phyloP scores from a whole-genome alignment of 2,329 filamentous ascomycete species.

The Aspergillus cejpii region DNA sequence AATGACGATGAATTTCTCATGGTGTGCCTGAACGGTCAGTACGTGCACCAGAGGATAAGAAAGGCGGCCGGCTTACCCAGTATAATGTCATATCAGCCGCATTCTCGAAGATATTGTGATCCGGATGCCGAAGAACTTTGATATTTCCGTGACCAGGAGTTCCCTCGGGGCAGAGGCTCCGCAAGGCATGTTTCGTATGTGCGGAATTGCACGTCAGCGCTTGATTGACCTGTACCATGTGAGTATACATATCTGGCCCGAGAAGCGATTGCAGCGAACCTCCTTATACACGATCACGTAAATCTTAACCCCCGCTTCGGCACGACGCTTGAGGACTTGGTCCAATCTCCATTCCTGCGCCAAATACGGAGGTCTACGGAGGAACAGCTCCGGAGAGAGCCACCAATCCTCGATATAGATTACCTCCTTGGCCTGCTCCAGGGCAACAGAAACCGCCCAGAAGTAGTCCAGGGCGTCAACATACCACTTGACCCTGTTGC shows the following conservation, averaged over 20 bases:
- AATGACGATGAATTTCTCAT: conserved; percentile 95
- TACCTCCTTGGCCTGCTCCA: conserved; percentile 83
- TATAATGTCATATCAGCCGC: conserved; percentile 94
- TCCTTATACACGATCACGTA: conserved; percentile 91
- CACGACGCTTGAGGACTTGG: conserved; percentile 75
- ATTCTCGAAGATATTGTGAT: conserved; percentile 92
- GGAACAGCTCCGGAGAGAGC: conserved; percentile 80
- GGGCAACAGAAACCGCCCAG: conserved; percentile 81
- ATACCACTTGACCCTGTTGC: conserved; percentile 92
- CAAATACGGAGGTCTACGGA: conserved; percentile 73
- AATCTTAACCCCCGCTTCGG: conserved; percentile 90
- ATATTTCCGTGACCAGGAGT: conserved; percentile 83
- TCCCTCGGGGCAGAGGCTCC: conserved; percentile 72
- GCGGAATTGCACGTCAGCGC: conserved; percentile 85
- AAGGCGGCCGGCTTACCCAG: conserved; percentile 48
- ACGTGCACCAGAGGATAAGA: background rate
- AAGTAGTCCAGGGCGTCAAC: conserved; percentile 94
- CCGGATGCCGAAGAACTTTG: conserved; percentile 78
- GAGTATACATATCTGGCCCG: conserved; percentile 4
- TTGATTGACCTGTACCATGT: conserved; percentile 50
- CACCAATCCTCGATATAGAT: conserved; percentile 99
- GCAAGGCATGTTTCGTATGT: conserved; percentile 84
- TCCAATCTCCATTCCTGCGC: conserved; percentile 86
- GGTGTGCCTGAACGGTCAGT: conserved; percentile 57
- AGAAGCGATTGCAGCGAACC: conserved; percentile 29